Evolutionary conservation across 768 basidiomycete species (phyloP).

Genomic region (Tulasnella sp.): DNA sequence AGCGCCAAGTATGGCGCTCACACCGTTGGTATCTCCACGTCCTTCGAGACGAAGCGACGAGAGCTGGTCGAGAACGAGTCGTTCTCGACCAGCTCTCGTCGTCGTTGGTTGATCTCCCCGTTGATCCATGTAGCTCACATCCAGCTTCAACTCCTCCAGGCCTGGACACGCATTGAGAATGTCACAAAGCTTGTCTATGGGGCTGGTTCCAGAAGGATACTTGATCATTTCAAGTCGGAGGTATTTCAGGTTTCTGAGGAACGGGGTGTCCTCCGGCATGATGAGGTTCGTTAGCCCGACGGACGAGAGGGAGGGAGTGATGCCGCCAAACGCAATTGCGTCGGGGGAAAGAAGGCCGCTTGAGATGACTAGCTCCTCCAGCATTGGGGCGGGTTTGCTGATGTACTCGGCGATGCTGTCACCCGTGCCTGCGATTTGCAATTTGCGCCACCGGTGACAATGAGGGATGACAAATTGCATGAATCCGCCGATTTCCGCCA

Average conservation of each 20-base stretch:
- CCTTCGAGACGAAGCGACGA: too few relatives aligned
- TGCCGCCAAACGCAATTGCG: neutral
- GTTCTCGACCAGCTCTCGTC: too few relatives aligned
- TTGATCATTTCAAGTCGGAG: neutral
- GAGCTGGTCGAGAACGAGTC: too few relatives aligned
- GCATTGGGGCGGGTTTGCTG: neutral
- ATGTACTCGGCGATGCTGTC: neutral
- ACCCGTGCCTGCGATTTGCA: neutral
- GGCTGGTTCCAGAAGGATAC: neutral
- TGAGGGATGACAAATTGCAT: neutral
- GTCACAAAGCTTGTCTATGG: neutral
- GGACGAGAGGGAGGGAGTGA: neutral
- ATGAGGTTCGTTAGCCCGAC: neutral
- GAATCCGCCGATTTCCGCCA: neutral
- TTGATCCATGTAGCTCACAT: neutral
- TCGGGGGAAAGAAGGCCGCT: neutral
- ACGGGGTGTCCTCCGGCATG: neutral
- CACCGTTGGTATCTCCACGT: too few relatives aligned
- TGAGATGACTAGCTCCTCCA: neutral
- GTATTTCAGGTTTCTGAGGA: neutral
- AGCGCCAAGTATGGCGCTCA: too few relatives aligned
- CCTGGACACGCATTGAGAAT: neutral
- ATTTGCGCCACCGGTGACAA: neutral
- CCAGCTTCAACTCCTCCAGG: neutral
- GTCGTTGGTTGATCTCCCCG: too few relatives aligned